Conservation (phyloP, 345 rosid genomes). For the Euphorbia lathyris region DNA sequence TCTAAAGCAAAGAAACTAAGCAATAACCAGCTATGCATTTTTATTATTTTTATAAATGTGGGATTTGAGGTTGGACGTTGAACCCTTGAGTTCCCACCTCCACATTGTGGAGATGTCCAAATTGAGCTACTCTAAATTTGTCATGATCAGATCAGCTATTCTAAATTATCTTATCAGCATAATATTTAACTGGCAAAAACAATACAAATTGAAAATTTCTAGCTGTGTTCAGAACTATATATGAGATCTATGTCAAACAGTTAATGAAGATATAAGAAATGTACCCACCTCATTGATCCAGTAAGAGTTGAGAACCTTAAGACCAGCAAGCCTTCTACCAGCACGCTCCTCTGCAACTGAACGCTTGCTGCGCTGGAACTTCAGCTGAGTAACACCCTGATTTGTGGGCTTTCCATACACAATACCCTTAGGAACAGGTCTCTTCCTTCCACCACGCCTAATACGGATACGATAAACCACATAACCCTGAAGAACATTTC, state of each 20-base stretch:
- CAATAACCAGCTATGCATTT: background rate
- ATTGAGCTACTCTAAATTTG: background rate
- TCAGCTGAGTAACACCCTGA: conserved; percentile 43
- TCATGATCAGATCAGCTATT: no score
- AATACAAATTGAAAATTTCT: background rate
- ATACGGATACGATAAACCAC: conserved; percentile 39
- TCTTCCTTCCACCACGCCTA: conserved; percentile 41
- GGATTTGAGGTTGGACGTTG: background rate
- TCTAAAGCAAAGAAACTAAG: background rate
- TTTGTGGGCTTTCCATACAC: conserved; percentile 43
- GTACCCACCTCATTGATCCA: conserved; percentile 37
- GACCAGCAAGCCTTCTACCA: conserved; percentile 39
- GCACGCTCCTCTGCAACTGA: conserved; percentile 45
- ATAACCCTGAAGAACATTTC: conserved; percentile 28
- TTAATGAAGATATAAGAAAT: background rate
- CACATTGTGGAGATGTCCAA: background rate
- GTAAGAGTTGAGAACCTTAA: conserved; percentile 39
- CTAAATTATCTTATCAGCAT: background rate
- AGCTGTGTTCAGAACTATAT: background rate
- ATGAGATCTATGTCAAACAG: background rate
- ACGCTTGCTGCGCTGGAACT: conserved; percentile 42
- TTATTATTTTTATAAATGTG: no score
- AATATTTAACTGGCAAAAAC: background rate
- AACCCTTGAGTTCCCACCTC: background rate
- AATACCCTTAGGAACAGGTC: conserved; percentile 45